A percentile compares a stretch with the other conserved stretches of the same genome.
Conservation (phyloP, 2,329 filamentous ascomycete species). For the Tolypocladium cylindrosporum region DNA sequence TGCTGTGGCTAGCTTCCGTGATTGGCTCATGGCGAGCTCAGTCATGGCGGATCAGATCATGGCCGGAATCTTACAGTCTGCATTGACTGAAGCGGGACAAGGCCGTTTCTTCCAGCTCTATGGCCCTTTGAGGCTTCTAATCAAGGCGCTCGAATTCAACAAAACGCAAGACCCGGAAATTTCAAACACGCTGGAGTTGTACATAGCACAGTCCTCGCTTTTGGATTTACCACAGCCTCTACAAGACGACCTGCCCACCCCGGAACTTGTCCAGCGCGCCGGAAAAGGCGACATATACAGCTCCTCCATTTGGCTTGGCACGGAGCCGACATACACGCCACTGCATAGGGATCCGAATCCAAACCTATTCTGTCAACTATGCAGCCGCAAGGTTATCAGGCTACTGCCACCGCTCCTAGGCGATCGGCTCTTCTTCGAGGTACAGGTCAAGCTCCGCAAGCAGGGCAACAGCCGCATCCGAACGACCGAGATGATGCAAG, state of each 20-base stretch:
- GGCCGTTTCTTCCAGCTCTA: conserved; percentile 44
- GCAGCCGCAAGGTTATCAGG: conserved; percentile 62
- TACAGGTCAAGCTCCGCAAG: conserved; percentile 30
- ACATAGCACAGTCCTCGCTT: conserved; percentile 77
- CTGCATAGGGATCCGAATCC: conserved; percentile 90
- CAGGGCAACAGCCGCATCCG: conserved; percentile 45
- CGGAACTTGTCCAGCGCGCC: conserved; percentile 48
- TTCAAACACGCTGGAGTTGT: conserved; percentile 41
- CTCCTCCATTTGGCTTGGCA: conserved; percentile 80
- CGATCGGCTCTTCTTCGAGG: conserved; percentile 47
- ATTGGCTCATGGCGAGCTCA: conserved; percentile 15
- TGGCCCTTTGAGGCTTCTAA: conserved; percentile 55
- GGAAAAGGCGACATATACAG: conserved; percentile 80
- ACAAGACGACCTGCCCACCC: conserved; percentile 56
- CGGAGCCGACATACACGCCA: conserved; percentile 80
- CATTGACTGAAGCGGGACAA: conserved; percentile 10
- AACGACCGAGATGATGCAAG: conserved; percentile 86
- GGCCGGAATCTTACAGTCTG: conserved; percentile 18
- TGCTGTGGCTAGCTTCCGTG: conserved; percentile 14
- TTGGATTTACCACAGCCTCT: conserved; percentile 54
- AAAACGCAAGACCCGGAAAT: conserved; percentile 5
- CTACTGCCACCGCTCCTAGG: conserved; percentile 58
- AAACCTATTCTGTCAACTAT: conserved; percentile 81
- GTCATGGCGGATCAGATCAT: conserved; percentile 19
- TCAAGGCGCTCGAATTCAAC: conserved; percentile 45